Percentiles rank a stretch among this genome's conserved stretches.
Evolutionary conservation across 2,329 filamentous ascomycete species (phyloP).

Genomic region (Salinomyces thailandicus): DNA sequence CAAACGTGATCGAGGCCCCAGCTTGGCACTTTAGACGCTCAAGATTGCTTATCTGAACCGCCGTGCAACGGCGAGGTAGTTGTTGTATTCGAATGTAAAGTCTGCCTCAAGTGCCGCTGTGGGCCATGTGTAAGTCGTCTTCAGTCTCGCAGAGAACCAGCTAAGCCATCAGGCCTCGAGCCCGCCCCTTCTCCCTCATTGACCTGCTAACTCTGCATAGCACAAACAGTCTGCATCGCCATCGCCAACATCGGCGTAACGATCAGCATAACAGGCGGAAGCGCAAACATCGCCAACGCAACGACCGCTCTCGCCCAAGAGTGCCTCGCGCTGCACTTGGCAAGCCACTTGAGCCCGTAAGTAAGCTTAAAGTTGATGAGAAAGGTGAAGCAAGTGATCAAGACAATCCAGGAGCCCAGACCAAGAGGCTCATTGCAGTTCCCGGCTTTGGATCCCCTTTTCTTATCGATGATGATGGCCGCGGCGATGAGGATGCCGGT

Average conservation of each 20-base stretch:
- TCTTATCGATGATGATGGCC: background rate
- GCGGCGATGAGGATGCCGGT: background rate
- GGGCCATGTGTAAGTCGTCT: too few relatives aligned
- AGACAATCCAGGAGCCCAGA: background rate
- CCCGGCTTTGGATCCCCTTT: background rate
- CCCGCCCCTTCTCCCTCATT: too few relatives aligned
- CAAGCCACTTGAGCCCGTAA: background rate
- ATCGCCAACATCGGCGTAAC: background rate
- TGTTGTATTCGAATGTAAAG: too few relatives aligned
- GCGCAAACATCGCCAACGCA: background rate
- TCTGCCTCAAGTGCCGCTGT: too few relatives aligned
- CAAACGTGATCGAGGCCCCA: too few relatives aligned
- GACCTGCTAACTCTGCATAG: too few relatives aligned
- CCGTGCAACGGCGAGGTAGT: too few relatives aligned
- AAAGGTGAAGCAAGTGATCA: background rate
- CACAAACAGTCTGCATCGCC: background rate
- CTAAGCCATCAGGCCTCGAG: too few relatives aligned
- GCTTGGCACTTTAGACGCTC: too few relatives aligned
- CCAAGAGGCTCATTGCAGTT: background rate
- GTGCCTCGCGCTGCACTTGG: background rate
- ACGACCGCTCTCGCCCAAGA: background rate
- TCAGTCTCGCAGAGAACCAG: too few relatives aligned
- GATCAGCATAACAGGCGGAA: background rate
- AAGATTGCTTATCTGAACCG: too few relatives aligned
- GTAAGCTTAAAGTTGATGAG: background rate